Evolutionary conservation across 2,329 filamentous ascomycete species (phyloP).

Genomic region (Madurella fahalii): DNA sequence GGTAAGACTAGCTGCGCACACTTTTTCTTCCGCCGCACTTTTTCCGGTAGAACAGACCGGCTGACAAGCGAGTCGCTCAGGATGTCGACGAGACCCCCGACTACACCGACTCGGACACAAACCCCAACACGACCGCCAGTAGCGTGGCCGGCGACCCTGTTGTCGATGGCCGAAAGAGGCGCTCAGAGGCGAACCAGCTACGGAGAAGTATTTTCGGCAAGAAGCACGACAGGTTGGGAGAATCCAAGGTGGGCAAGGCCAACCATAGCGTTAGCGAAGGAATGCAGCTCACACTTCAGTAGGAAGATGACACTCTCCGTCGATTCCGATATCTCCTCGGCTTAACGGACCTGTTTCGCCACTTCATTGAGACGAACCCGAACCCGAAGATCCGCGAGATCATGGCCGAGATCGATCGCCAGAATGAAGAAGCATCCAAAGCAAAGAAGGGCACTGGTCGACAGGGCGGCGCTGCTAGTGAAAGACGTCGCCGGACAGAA

Average conservation of each 20-base stretch:
- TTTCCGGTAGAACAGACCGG: constrained; percentile 3
- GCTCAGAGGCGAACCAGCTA: constrained; percentile 83
- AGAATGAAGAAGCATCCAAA: constrained; percentile 71
- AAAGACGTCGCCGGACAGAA: constrained; percentile 82
- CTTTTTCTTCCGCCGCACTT: neutral
- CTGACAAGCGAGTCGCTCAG: constrained; percentile 32
- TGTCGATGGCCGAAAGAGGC: constrained; percentile 75
- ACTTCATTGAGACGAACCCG: constrained; percentile 97
- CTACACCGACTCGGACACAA: constrained; percentile 63
- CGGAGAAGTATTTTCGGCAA: constrained; percentile 90
- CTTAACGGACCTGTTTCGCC: constrained; percentile 92
- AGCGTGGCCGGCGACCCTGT: constrained; percentile 74
- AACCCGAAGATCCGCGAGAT: constrained; percentile 93
- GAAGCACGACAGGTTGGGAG: constrained; percentile 87
- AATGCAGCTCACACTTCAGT: constrained; percentile 5
- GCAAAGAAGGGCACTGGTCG: constrained; percentile 71
- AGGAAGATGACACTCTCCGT: constrained; percentile 94
- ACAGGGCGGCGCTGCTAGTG: constrained; percentile 77
- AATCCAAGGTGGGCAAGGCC: constrained; percentile 69
- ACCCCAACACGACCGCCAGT: constrained; percentile 69
- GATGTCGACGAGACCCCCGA: constrained; percentile 63
- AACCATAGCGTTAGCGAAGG: neutral
- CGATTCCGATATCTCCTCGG: constrained; percentile 93
- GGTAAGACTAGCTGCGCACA: constrained; percentile 33
- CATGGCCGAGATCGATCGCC: constrained; percentile 89